Conservation (phyloP, 2,329 filamentous ascomycete species). For the Xylaria sp. region DNA sequence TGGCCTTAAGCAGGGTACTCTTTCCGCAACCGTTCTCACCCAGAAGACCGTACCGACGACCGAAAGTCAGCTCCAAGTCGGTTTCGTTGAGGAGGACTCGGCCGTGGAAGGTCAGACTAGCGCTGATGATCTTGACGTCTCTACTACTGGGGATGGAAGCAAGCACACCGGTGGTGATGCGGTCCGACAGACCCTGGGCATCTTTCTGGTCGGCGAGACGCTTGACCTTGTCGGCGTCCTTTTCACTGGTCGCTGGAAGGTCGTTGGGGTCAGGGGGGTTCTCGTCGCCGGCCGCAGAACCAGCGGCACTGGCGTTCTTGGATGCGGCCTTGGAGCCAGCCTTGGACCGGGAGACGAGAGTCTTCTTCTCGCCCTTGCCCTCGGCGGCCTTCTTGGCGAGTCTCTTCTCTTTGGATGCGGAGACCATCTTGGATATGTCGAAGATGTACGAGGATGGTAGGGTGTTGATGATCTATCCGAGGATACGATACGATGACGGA, state of each 20-base stretch:
- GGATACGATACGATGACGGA: conserved; percentile 5
- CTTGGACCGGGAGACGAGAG: conserved; percentile 72
- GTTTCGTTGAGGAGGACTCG: conserved; percentile 95
- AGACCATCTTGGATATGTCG: conserved; percentile 67
- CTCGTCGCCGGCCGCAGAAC: conserved; percentile 77
- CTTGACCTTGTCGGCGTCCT: conserved; percentile 79
- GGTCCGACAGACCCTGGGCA: conserved; percentile 94
- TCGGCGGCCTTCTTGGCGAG: conserved; percentile 77
- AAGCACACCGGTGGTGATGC: conserved; percentile 97
- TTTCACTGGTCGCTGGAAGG: conserved; percentile 70
- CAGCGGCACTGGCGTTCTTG: conserved; percentile 56
- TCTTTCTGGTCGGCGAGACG: conserved; percentile 94
- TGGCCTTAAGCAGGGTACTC: conserved; percentile 96
- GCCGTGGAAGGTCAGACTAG: conserved; percentile 96
- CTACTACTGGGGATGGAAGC: conserved; percentile 85
- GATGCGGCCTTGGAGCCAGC: conserved; percentile 75
- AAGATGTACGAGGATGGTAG: not conserved
- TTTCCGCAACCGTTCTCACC: conserved; percentile 99
- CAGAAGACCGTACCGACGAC: conserved; percentile 91
- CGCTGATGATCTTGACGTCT: conserved; percentile 97
- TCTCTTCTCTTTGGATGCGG: conserved; percentile 76
- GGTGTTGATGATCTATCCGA: not conserved
- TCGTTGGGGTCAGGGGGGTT: conserved; percentile 71
- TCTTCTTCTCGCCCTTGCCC: conserved; percentile 82
- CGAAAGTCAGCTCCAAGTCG: conserved; percentile 91